A percentile compares a stretch with the other conserved stretches of the same genome.
Evolutionary conservation across 2,329 filamentous ascomycete genomes (phyloP).

Genomic region (Aspergillus japonicus): DNA sequence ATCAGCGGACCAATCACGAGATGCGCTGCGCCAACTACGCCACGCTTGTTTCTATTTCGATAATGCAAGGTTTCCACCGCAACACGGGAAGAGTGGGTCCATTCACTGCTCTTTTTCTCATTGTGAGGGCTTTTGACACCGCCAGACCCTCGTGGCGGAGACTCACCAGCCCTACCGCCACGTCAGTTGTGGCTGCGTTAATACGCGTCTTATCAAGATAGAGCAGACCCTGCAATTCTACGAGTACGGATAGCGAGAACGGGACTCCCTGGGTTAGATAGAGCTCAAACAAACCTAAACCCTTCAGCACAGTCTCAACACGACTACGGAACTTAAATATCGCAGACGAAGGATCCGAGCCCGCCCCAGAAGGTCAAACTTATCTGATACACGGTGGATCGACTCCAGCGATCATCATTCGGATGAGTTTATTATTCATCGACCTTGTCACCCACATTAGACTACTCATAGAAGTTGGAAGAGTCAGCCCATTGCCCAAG

Average conservation of each 20-base stretch:
- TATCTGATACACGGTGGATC: slow-evolving; percentile 9
- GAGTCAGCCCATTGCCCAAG: neutral
- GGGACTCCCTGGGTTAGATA: no score
- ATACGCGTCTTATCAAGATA: slow-evolving; percentile 5
- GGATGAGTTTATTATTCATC: neutral
- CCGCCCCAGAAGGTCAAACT: neutral
- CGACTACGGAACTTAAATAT: no score
- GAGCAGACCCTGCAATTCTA: neutral
- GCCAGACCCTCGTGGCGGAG: slow-evolving; percentile 14
- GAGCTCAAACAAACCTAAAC: neutral
- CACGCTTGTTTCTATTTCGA: slow-evolving; percentile 29
- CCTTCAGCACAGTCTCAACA: neutral
- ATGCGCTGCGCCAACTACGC: slow-evolving; percentile 15
- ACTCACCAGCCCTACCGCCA: slow-evolving; percentile 19
- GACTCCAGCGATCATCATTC: neutral
- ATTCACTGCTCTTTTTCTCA: neutral
- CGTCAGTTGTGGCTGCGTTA: slow-evolving; percentile 20
- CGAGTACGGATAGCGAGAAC: neutral
- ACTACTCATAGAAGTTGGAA: neutral
- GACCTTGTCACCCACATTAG: neutral
- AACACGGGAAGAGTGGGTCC: slow-evolving; percentile 5
- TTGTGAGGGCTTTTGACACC: neutral
- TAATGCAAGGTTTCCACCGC: slow-evolving; percentile 13
- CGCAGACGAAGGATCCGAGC: neutral
- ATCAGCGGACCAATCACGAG: slow-evolving; percentile 19